Percentiles rank a stretch among this genome's conserved stretches.
Conservation (phyloP, 2,329 filamentous ascomycete genomes). For the Venturia asperata region DNA sequence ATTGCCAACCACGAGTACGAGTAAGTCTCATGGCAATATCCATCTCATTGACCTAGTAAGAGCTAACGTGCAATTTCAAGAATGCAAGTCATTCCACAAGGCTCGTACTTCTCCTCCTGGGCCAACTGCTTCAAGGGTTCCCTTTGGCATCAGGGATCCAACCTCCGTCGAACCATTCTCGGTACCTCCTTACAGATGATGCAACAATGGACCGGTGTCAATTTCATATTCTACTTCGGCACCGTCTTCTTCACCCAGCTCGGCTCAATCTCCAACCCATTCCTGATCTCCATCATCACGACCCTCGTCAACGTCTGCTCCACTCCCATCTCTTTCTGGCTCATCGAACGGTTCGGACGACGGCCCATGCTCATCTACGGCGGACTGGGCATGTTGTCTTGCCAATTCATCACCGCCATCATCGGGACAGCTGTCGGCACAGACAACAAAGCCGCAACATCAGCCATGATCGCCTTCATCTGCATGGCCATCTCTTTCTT, state of each 20-base stretch:
- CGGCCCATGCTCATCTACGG: constrained; percentile 73
- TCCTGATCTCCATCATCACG: constrained; percentile 78
- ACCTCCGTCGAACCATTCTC: constrained; percentile 42
- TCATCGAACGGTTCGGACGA: constrained; percentile 74
- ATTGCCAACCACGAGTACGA: constrained; percentile 87
- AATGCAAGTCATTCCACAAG: constrained; percentile 51
- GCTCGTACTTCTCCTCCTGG: constrained; percentile 63
- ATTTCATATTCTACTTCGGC: constrained; percentile 51
- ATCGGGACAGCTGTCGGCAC: constrained; percentile 36
- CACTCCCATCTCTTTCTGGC: constrained; percentile 81
- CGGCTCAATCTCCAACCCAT: constrained; percentile 67
- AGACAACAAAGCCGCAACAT: constrained; percentile 16
- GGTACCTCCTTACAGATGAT: constrained; percentile 45
- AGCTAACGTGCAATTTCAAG: not conserved
- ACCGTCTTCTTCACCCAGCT: constrained; percentile 77
- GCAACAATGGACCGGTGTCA: constrained; percentile 68
- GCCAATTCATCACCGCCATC: constrained; percentile 81
- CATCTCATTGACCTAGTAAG: not conserved
- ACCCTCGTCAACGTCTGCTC: constrained; percentile 82
- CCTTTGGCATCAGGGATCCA: constrained; percentile 46
- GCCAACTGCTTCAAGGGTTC: constrained; percentile 54
- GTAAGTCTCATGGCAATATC: constrained; percentile 22
- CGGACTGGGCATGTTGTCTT: constrained; percentile 73
- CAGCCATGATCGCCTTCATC: constrained; percentile 76
- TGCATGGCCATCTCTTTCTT: constrained; percentile 93